Percentiles rank a stretch among this genome's conserved stretches.
Evolutionary conservation across 1,284 basidiomycete species (phyloP).

Genomic region (Apiotrichum porosum): DNA sequence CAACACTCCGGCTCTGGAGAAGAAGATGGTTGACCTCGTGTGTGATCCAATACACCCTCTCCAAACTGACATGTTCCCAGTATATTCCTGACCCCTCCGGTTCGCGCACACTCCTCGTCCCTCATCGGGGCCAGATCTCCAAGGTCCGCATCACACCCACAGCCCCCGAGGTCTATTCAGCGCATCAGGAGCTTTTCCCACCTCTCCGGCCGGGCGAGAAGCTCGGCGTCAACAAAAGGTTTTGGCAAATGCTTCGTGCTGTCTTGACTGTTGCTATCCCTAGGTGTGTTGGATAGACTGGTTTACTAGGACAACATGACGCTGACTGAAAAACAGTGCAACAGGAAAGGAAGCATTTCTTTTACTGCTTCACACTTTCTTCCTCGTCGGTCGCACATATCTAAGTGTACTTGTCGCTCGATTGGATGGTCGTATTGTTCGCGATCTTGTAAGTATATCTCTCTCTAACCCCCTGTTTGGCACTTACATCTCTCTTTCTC

Average conservation of each 20-base stretch:
- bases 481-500: too few species aligned
- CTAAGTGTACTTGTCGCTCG: slow-evolving; percentile 81
- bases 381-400: slow-evolving; percentile 80
- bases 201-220: slow-evolving; percentile 51
- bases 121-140: slow-evolving; percentile 59
- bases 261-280: slow-evolving; percentile 73
- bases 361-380: slow-evolving; percentile 74
- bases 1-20: slow-evolving; percentile 48
- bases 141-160: slow-evolving; percentile 54
- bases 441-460: slow-evolving; percentile 68
- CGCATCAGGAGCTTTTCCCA: slow-evolving; percentile 32
- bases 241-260: slow-evolving; percentile 71
- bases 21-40: slow-evolving; percentile 48
- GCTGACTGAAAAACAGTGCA: slow-evolving; percentile 48
- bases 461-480: too few species aligned
- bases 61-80: too few species aligned
- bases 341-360: slow-evolving; percentile 72
- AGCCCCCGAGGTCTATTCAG: slow-evolving; percentile 24
- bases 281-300: slow-evolving; percentile 23
- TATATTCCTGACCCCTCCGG: slow-evolving; percentile 51
- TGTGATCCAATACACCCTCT: too few species aligned
- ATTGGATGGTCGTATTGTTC: slow-evolving; percentile 83
- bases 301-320: too few species aligned
- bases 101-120: slow-evolving; percentile 62
- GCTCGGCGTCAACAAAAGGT: slow-evolving; percentile 70